Evolutionary conservation across 2,329 filamentous ascomycete species (phyloP), one percentile per base, ranked within the genome.

Genomic region (Penicillium olsonii): DNA sequence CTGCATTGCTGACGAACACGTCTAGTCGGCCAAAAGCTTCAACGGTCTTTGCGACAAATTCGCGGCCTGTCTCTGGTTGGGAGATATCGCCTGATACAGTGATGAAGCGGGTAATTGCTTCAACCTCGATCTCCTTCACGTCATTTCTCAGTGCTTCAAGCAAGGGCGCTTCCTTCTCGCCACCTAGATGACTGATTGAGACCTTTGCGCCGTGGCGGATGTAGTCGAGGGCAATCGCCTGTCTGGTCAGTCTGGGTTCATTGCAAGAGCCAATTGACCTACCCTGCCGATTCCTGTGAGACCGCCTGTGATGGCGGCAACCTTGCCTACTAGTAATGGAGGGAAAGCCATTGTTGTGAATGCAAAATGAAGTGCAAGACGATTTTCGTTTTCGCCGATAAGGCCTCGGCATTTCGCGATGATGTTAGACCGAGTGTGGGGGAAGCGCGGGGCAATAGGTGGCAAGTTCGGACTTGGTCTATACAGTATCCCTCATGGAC

Each of bases 1-100:
- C 91, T 4, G 91, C 91, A 74, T 96, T 96, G 68, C 85, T 89
- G 22, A 96, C 87, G 70, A 92, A 92, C 6, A 95, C 77, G 70
- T 90, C 87, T 27, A 91, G 73, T 4, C 83, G 77, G 0, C 73
- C 72, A 37, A 73, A 74, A 1, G 56, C 59, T 50, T 79, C 68
- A 1, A 92, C 85, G 0, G 87, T 85, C 56, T 79, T 77, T 11
- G 75, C 72, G 5, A 96, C 85, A 19, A 96, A 79, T 22, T 79
- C 74, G 37, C 78, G 74, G 8, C 88, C 88, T 0, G 90, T 92
- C 52, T 84, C 81, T 0, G 87, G 85, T 56, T 88, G 79, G 1
- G 87, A 84, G 22, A 96, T 87, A 67, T 96, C 90, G 37, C 92
- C 92, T 0, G 83, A 70, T 1, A 92, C 79, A 56, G 87, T 83